Evolutionary conservation across 1,284 basidiomycete genomes (phyloP), one percentile per base, ranked within the genome.

Genomic region (Rhodotorula sp.): DNA sequence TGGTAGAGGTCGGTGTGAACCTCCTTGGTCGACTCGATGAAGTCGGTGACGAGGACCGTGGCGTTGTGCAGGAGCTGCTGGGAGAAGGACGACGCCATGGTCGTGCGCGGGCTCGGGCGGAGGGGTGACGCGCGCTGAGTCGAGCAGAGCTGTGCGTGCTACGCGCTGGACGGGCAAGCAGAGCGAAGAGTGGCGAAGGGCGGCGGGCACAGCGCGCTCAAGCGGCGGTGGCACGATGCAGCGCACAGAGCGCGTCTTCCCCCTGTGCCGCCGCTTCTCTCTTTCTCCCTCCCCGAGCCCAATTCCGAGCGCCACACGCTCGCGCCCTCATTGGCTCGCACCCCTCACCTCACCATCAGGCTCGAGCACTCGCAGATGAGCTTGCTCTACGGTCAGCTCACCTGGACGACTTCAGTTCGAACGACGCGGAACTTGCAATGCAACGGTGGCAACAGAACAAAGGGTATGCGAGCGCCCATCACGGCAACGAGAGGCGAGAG

Each of bases 1-100:
- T 77, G 76, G 70, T 84, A 84, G 16, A 84, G 77, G 54, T 78
- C 69, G 70, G 81, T 78, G 72, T 80, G 77, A 14, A 55, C 62
- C 42, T 80, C 71, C 54, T 82, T 81, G 4, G 82, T 68, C 27
- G 67, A 49, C 49, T 65, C 69, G 63, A 74, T 64, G 34, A 74
- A 64, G 27, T 52, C 25, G n/a, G 45, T 25, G 10, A 74, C 67
- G 55, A 76, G 59, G 25, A 59, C 56, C 7, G 70, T 74, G 61
- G 68, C 68, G 64, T 74, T 74, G 61, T 61, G 61, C 64, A 58
- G 70, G 48, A 70, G 52, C 49, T 74, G 67, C 48, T 69, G 61
- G 41, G 49, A 66, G 13, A 74, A 52, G 41, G 64, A 64, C 50
- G 73, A 67, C 73, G 34, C 34, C 34, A 34, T 34, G 34, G 72